Base-by-base conservation (phyloP, 495 filamentous ascomycete genomes). In the Choiromyces venosus region DNA sequence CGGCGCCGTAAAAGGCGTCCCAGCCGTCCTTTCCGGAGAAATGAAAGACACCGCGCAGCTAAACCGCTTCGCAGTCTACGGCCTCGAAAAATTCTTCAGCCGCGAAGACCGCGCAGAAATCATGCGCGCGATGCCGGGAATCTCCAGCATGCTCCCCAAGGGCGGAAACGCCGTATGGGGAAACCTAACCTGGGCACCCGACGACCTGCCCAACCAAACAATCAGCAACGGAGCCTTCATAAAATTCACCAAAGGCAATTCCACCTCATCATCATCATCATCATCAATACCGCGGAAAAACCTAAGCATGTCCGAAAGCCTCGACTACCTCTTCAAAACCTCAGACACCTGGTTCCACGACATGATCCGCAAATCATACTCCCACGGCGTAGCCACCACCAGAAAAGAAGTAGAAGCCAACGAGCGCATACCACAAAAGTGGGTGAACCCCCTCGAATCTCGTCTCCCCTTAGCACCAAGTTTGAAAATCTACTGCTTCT, bases 21-120 rank as follows among this genome's bases (percentile, higher is more conserved):
- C 95, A 1, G 96, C 95, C 12, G 88, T 98, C 9, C 87, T 98
- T 0, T 97, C 93, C 0, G 95, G 95, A 39, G 95, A 99, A 83
- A 99, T 98, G 95, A 91, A 93, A 75, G 95, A 99, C 81, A 99
- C 95, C 0, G 95, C 95, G 1, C 95, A 98, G 80, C 87, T 99
- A 19, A 99, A 98, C 81, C 87, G 93, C n/a, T 97, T 98, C 75
- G 95, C 95, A 12, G 93, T 99, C 18, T 99, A 97, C 78, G 96
- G 95, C 0, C 87, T 99, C 1, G 95, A 99, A 83, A 97, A 94
- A 78, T 99, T 99, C 82, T 86, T 99, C 8, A 91, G 89, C 75
- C 92, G 90, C 73, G 88, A 93, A 69, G 95, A 99, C 81, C 88
- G 95, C 65, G 92, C 91, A 9, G 93, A 97, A 81, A 93, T 99